Conservation (phyloP, 1,139 yeast genomes). For the Yamadazyma sp. region DNA sequence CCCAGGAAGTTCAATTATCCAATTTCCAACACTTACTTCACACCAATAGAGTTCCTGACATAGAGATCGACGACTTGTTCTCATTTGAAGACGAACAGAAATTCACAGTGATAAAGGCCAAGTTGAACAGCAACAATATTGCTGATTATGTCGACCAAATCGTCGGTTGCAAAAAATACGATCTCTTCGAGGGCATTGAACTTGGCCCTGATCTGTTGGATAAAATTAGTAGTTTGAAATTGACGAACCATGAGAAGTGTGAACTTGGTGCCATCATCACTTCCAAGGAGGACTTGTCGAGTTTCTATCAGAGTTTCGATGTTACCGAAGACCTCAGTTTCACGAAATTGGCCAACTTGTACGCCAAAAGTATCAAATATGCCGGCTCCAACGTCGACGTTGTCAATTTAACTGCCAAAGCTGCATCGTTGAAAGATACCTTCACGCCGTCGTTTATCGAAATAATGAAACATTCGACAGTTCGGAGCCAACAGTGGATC, state of each 20-base stretch:
- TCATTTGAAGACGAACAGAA: constrained; percentile 5
- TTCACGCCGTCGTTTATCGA: constrained; percentile 9
- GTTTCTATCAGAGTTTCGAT: constrained; percentile 5
- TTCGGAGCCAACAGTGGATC: constrained; percentile 32
- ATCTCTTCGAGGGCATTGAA: constrained; percentile 9
- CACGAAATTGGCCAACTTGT: background rate
- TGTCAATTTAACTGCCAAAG: constrained; percentile 3
- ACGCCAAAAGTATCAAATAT: constrained; percentile 5
- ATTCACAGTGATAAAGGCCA: constrained; percentile 7
- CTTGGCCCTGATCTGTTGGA: constrained; percentile 3
- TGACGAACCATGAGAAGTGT: constrained; percentile 3
- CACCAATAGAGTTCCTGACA: constrained; percentile 6
- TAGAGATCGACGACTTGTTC: constrained; percentile 12
- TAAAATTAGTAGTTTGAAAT: background rate
- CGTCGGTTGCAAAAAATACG: constrained; percentile 4
- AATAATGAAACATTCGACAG: constrained; percentile 1
- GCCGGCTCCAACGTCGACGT: background rate
- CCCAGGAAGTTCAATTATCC: constrained; percentile 6
- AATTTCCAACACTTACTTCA: constrained; percentile 10
- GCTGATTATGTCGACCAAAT: constrained; percentile 6
- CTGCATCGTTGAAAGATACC: constrained; percentile 6
- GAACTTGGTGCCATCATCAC: constrained; percentile 7
- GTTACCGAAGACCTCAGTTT: constrained; percentile 3
- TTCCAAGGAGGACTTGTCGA: constrained; percentile 1
- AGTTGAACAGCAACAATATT: constrained; percentile 9